phyloP scores from a whole-genome alignment of 352 stramenopile genomes.

The Elongisporangium senticosum region DNA sequence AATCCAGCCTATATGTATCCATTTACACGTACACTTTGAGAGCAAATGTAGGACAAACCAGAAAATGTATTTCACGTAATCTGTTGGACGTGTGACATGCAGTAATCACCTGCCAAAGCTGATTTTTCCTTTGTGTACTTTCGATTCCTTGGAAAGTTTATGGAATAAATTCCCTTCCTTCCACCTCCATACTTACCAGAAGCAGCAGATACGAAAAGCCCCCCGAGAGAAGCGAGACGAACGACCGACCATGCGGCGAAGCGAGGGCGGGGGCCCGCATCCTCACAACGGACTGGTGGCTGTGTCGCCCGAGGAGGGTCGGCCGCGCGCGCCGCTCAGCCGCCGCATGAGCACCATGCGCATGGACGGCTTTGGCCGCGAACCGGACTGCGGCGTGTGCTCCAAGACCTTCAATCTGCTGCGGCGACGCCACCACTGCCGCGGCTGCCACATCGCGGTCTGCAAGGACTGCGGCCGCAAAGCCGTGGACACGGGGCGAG shows the following conservation, averaged over 20 bases:
- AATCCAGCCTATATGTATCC: neutral
- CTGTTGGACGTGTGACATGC: neutral
- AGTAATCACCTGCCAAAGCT: neutral
- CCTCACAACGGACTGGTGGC: slow-evolving; percentile 5
- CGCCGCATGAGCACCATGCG: slow-evolving; percentile 34
- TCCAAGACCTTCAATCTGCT: slow-evolving; percentile 76
- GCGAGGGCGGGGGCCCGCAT: slow-evolving; percentile 5
- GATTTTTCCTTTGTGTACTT: neutral
- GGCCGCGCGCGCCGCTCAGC: slow-evolving; percentile 21
- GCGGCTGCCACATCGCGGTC: slow-evolving; percentile 74
- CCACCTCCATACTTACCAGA: neutral
- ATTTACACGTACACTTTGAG: neutral
- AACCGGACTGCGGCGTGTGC: slow-evolving; percentile 72
- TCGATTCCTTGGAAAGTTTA: slow-evolving; percentile 1
- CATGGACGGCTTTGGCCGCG: slow-evolving; percentile 56
- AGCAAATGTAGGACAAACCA: neutral
- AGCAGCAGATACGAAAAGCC: slow-evolving; percentile 2
- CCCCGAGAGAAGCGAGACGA: slow-evolving; percentile 1
- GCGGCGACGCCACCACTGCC: slow-evolving; percentile 79
- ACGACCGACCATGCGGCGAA: slow-evolving; percentile 7
- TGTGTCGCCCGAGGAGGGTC: slow-evolving; percentile 1
- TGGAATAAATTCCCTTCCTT: slow-evolving; percentile 1
- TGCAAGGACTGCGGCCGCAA: slow-evolving; percentile 84
- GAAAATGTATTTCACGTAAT: neutral
- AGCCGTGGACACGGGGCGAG: slow-evolving; percentile 56